Evolutionary conservation across 2,329 filamentous ascomycete species (phyloP).

Genomic region (Emergomyces pasteurianus): DNA sequence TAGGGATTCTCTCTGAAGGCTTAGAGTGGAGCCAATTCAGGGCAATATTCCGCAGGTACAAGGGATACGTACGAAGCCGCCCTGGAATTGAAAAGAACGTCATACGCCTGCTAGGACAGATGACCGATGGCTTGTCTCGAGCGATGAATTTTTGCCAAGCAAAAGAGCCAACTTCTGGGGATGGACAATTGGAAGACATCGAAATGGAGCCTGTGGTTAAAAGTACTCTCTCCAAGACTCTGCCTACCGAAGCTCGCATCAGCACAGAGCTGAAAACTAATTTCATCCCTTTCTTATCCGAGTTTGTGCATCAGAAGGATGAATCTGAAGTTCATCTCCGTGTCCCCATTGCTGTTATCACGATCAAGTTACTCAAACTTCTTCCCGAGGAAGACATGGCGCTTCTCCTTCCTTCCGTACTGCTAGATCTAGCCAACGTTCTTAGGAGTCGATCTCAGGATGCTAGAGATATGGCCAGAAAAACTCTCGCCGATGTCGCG

Average conservation of each 20-base stretch:
- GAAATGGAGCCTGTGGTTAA: constrained; percentile 21
- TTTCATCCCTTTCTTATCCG: constrained; percentile 67
- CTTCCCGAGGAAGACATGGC: constrained; percentile 63
- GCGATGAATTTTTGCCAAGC: constrained; percentile 32
- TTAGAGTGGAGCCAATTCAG: constrained; percentile 88
- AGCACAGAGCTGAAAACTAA: constrained; percentile 58
- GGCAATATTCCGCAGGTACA: constrained; percentile 70
- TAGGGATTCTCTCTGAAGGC: constrained; percentile 61
- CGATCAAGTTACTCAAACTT: constrained; percentile 75
- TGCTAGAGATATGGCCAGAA: constrained; percentile 78
- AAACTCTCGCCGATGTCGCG: constrained; percentile 75
- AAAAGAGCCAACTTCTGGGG: constrained; percentile 9
- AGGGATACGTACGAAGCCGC: constrained; percentile 67
- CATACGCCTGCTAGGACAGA: constrained; percentile 65
- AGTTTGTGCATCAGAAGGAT: constrained; percentile 85
- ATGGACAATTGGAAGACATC: constrained; percentile 18
- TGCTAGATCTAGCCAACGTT: constrained; percentile 89
- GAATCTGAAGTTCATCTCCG: constrained; percentile 88
- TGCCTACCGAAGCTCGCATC: constrained; percentile 57
- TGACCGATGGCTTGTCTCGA: constrained; percentile 62
- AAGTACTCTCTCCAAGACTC: constrained; percentile 46
- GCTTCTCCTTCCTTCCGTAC: constrained; percentile 63
- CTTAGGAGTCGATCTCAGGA: constrained; percentile 80
- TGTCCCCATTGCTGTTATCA: constrained; percentile 77
- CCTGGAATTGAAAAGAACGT: constrained; percentile 76